Conservation (phyloP, 441 rosid species). For the Cnidoscolus chayamansa region DNA sequence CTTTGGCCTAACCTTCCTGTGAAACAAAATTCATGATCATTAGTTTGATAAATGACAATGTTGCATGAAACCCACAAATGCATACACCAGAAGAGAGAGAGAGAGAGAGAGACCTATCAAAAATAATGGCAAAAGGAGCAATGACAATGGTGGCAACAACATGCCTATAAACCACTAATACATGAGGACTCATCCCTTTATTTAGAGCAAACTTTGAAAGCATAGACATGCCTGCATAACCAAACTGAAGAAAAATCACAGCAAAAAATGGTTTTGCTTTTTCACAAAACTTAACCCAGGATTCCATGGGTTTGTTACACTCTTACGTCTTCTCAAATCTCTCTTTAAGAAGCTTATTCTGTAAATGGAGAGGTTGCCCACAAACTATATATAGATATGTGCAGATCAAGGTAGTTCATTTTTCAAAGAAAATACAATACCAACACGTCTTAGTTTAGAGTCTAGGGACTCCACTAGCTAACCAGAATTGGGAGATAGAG, state of each 20-base stretch:
- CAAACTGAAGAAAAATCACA: slow-evolving; percentile 67
- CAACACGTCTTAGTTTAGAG: slow-evolving; percentile 31
- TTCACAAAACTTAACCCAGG: slow-evolving; percentile 4
- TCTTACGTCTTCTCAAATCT: not conserved
- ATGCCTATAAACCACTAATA: slow-evolving; percentile 79
- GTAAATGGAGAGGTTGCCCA: slow-evolving; percentile 1
- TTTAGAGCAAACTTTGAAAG: slow-evolving; percentile 68
- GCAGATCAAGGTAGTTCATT: not conserved
- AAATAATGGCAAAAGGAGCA: slow-evolving; percentile 65
- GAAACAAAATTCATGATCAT: too few relatives aligned
- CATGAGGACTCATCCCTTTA: slow-evolving; percentile 85
- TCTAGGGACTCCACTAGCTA: slow-evolving; percentile 67
- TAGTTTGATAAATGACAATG: not conserved
- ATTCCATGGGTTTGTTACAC: slow-evolving; percentile 14
- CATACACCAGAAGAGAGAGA: not conserved
- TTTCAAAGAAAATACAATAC: slow-evolving; percentile 12
- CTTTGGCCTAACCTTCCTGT: slow-evolving; percentile 83
- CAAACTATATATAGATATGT: slow-evolving; percentile 7
- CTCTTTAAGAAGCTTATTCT: slow-evolving; percentile 21
- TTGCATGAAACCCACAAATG: too few relatives aligned
- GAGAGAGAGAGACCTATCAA: slow-evolving; percentile 53
- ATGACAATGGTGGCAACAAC: slow-evolving; percentile 72
- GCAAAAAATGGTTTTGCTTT: slow-evolving; percentile 60
- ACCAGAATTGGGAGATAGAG: not conserved
- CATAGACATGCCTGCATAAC: slow-evolving; percentile 79